Evolutionary conservation across 2,329 filamentous ascomycete species (phyloP).

Genomic region (Diaporthe sp.): DNA sequence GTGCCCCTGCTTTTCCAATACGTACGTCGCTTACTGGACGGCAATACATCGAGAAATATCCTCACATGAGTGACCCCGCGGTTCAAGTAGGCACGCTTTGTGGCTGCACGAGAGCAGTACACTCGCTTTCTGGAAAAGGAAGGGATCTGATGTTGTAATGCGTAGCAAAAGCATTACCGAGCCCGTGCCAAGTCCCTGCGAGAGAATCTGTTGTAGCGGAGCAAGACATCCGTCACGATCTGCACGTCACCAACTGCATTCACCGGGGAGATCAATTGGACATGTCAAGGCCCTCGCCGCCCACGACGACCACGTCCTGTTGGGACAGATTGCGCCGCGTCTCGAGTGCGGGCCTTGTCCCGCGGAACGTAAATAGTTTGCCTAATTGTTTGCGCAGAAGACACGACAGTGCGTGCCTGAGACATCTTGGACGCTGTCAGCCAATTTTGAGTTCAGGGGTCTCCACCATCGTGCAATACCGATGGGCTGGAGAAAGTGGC

Average conservation of each 20-base stretch:
- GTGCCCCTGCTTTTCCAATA: neutral
- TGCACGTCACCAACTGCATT: neutral
- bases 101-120: neutral
- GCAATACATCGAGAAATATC: neutral
- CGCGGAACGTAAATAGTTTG: neutral
- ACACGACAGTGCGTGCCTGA: neutral
- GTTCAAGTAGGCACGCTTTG: neutral
- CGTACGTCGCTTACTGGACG: too few relatives aligned
- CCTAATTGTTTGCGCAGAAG: too few relatives aligned
- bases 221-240: neutral
- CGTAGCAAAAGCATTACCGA: conserved; percentile 3
- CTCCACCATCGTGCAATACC: neutral
- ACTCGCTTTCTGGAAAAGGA: neutral
- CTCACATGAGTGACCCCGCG: neutral
- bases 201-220: neutral
- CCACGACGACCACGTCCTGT: neutral
- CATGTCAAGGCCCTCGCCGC: neutral
- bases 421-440: neutral
- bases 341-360: neutral
- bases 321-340: neutral
- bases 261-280: neutral
- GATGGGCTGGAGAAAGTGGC: neutral
- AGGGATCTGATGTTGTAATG: neutral
- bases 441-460: neutral
- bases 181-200: neutral